These are phyloP conservation scores for Mortierella sp. DNA, from an alignment of 371 early-diverging fungal species.

Conservation along the genomic window DNA sequence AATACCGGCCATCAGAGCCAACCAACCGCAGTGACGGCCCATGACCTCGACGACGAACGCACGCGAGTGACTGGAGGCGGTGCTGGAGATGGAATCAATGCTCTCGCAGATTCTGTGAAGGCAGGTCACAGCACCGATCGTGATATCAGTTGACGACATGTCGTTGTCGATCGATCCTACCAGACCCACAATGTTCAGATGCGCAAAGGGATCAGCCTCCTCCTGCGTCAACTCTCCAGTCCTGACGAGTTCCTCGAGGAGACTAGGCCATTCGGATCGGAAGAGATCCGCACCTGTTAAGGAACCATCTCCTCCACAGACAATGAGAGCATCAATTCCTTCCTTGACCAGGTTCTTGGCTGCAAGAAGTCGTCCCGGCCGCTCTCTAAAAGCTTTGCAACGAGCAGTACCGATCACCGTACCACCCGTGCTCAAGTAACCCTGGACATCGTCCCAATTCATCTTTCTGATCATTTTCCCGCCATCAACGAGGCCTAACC, in stretches of 20 bases:
- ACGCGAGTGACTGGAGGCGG: constrained; percentile 97
- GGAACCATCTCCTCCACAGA: constrained; percentile 99
- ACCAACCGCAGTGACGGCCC: constrained; percentile 99
- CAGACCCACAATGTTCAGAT: constrained; percentile 94
- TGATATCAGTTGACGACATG: constrained; percentile 96
- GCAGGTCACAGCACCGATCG: constrained; percentile 97
- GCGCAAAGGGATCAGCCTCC: constrained; percentile 66
- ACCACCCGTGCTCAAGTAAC: constrained; percentile 90
- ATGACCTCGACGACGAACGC: constrained; percentile 99
- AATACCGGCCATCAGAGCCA: constrained; percentile 98
- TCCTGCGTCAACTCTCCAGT: constrained; percentile 63
- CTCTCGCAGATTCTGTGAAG: constrained; percentile 98
- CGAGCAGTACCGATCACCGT: constrained; percentile 98
- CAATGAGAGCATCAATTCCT: constrained; percentile 96
- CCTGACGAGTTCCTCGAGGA: constrained; percentile 81
- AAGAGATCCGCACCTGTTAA: constrained; percentile 97
- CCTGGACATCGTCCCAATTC: constrained; percentile 93
- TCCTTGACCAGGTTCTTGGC: constrained; percentile 89
- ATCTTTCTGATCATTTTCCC: constrained; percentile 89
- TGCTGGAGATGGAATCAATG: constrained; percentile 94
- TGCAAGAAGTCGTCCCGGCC: constrained; percentile 91
- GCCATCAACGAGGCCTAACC: constrained; percentile 91
- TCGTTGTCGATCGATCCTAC: constrained; percentile 98
- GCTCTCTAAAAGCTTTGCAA: constrained; percentile 86
- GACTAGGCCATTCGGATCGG: constrained; percentile 92